A percentile compares a stretch with the other conserved stretches of the same genome.
Evolutionary conservation across 495 filamentous ascomycete species (phyloP).

Genomic region (Aspergillus ostianus): DNA sequence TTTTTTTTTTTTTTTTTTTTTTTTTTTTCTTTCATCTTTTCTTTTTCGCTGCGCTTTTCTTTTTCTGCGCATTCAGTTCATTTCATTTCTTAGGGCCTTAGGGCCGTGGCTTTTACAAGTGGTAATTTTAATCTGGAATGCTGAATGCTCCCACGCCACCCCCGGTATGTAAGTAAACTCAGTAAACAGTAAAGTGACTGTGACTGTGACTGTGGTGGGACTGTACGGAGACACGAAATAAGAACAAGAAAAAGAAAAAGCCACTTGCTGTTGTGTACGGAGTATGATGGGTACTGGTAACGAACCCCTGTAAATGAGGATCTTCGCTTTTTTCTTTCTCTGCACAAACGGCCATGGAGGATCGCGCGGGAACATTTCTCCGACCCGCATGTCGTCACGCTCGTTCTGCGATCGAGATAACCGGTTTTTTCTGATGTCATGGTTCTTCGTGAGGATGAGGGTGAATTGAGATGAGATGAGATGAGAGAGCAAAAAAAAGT

Average conservation of each 20-base stretch:
- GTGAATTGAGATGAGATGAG: background rate
- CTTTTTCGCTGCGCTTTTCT: background rate
- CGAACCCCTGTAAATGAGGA: background rate
- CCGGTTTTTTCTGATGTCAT: background rate
- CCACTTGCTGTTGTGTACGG: background rate
- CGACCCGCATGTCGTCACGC: background rate
- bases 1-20: background rate
- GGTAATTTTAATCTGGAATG: background rate
- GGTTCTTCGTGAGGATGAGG: background rate
- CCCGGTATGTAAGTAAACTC: background rate
- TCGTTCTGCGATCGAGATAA: background rate
- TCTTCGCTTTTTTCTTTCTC: background rate
- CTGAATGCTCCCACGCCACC: background rate
- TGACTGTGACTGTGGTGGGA: background rate
- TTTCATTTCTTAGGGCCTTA: background rate
- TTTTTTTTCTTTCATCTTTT: conserved; percentile 1
- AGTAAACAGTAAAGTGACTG: background rate
- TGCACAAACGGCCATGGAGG: background rate
- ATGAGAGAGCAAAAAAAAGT: background rate
- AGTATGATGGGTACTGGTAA: background rate
- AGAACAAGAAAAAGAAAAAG: background rate
- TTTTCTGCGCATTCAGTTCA: too few relatives aligned
- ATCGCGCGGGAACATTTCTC: background rate
- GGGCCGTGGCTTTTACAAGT: background rate
- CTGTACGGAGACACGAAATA: background rate